Percentiles rank a stretch among this genome's conserved stretches.
These are phyloP conservation scores for Ilyonectria destructans DNA, from an alignment of 2,329 filamentous ascomycete genomes.

Conservation along the genomic window DNA sequence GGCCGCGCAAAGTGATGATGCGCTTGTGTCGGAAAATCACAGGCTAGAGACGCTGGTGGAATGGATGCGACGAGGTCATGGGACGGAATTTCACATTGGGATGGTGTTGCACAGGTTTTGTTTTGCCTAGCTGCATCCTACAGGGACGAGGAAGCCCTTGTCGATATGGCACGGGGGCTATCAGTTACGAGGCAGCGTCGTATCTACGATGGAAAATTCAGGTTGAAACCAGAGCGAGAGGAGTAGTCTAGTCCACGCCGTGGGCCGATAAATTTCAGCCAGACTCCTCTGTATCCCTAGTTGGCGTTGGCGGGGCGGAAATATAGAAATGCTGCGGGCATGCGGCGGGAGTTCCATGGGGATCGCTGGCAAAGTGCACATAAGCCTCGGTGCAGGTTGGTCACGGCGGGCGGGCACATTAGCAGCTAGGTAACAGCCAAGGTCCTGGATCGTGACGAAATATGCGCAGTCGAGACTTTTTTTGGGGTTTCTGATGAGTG, in stretches of 20 bases:
- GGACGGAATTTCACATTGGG: constrained; percentile 5
- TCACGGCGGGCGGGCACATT: constrained; percentile 12
- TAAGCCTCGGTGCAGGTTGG: not conserved
- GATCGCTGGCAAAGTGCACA: not conserved
- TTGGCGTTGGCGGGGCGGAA: not conserved
- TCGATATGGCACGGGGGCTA: constrained; percentile 7
- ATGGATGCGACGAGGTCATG: constrained; percentile 15
- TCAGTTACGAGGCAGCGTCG: not conserved
- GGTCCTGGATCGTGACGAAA: constrained; percentile 29
- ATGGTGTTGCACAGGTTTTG: not conserved
- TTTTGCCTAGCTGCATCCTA: constrained; percentile 14
- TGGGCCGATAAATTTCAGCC: not conserved
- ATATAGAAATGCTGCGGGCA: constrained; percentile 19
- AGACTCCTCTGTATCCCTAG: not conserved
- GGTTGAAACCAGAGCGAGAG: constrained; percentile 11
- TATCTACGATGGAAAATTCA: constrained; percentile 9
- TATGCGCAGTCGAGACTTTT: constrained; percentile 31
- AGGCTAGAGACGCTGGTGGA: not conserved
- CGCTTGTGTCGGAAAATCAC: not conserved
- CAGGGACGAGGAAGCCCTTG: not conserved
- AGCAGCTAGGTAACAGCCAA: not conserved
- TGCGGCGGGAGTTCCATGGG: not conserved
- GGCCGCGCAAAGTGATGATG: not conserved
- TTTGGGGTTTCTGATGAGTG: constrained; percentile 14
- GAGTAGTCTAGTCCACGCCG: not conserved